A percentile compares a stretch with the other conserved stretches of the same genome.
These are phyloP conservation scores for Phytophthora chlamydospora DNA, from an alignment of 352 stramenopile genomes.

Conservation along the genomic window DNA sequence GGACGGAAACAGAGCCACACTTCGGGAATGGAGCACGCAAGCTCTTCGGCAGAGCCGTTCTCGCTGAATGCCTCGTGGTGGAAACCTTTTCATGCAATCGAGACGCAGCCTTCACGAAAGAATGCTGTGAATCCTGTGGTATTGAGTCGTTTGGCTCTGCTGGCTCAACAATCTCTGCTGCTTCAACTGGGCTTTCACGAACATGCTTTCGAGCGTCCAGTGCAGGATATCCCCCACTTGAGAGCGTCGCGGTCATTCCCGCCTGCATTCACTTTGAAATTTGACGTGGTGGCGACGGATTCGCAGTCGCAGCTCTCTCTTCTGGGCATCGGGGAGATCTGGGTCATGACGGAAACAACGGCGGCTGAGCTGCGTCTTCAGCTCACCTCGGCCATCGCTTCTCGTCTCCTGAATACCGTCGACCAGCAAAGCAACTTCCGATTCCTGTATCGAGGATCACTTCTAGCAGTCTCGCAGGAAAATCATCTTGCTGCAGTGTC, in stretches of 20 bases:
- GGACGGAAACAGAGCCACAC: slow-evolving; percentile 1
- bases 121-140: neutral
- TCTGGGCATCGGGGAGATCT: slow-evolving; percentile 20
- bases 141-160: slow-evolving; percentile 11
- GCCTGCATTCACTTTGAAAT: slow-evolving; percentile 30
- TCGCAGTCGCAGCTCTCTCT: slow-evolving; percentile 12
- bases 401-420: neutral
- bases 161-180: slow-evolving; percentile 28
- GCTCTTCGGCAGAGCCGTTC: neutral
- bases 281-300: slow-evolving; percentile 11
- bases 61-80: slow-evolving; percentile 17
- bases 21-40: neutral
- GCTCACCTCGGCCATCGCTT: slow-evolving; percentile 5
- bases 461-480: slow-evolving; percentile 33
- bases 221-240: slow-evolving; percentile 8
- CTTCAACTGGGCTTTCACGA: slow-evolving; percentile 39
- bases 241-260: neutral
- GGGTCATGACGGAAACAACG: slow-evolving; percentile 23
- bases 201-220: slow-evolving; percentile 31
- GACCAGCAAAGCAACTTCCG: slow-evolving; percentile 18
- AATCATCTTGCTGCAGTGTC: slow-evolving; percentile 12
- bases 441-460: slow-evolving; percentile 43
- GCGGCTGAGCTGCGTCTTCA: slow-evolving; percentile 24
- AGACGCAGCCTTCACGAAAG: neutral
- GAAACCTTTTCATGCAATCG: slow-evolving; percentile 24